Conservation (phyloP, 805 yeast species). For the Saturnispora hagleri region DNA sequence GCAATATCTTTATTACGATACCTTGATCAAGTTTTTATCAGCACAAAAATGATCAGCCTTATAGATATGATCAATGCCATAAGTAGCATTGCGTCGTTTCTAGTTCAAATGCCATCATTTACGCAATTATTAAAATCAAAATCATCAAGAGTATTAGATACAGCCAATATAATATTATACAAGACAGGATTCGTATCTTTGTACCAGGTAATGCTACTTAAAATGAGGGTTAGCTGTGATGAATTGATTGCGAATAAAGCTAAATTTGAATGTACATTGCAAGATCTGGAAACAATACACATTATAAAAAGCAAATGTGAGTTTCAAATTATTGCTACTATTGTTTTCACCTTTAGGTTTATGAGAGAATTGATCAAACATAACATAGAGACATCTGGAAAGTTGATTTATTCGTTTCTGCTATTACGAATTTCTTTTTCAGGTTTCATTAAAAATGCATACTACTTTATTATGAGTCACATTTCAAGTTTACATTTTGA, state of each 20-base stretch:
- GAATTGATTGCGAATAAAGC: not conserved
- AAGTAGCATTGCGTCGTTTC: not conserved
- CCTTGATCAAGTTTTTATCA: constrained; percentile 2
- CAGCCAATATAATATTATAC: not conserved
- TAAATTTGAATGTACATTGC: not conserved
- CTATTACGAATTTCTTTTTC: not conserved
- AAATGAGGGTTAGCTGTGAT: not conserved
- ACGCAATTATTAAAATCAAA: not conserved
- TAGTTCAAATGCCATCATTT: not conserved
- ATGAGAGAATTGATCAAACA: not conserved
- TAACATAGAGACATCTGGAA: not conserved
- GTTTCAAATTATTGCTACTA: not conserved
- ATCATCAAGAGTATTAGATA: not conserved
- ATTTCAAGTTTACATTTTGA: not conserved
- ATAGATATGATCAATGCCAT: constrained; percentile 5
- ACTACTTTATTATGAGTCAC: constrained; percentile 1
- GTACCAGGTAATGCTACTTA: constrained; percentile 3
- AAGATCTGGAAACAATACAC: not conserved
- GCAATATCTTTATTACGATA: constrained; percentile 1
- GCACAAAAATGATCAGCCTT: constrained; percentile 1
- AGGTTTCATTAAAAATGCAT: not conserved
- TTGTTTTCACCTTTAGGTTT: not conserved
- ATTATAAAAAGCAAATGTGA: not conserved
- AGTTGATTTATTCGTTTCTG: not conserved
- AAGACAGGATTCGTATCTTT: not conserved